Evolutionary conservation across 2,329 filamentous ascomycete genomes (phyloP).

Genomic region (Paraphaeosphaeria minitans): DNA sequence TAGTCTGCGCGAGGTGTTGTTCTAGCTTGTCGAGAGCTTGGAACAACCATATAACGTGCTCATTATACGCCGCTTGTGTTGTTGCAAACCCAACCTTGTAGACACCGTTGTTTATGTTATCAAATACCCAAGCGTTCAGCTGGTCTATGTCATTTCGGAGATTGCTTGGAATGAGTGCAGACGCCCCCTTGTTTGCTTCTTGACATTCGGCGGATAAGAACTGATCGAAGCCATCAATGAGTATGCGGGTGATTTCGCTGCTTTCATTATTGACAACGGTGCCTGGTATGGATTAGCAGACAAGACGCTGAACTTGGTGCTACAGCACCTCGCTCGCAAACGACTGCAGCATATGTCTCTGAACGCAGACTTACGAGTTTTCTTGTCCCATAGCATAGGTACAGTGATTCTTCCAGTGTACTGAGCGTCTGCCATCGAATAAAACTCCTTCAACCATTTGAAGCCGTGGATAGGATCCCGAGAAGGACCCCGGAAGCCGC

Average conservation of each 20-base stretch:
- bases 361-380: constrained; percentile 46
- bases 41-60: constrained; percentile 74
- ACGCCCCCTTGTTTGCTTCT: constrained; percentile 55
- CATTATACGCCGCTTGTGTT: constrained; percentile 80
- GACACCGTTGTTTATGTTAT: constrained; percentile 60
- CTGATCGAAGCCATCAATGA: constrained; percentile 40
- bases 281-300: constrained; percentile 23
- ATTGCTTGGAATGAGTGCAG: constrained; percentile 70
- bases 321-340: background rate
- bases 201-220: constrained; percentile 55
- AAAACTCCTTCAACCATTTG: constrained; percentile 64
- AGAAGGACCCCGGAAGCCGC: constrained; percentile 31
- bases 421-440: constrained; percentile 68
- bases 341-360: background rate
- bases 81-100: constrained; percentile 78
- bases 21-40: constrained; percentile 77
- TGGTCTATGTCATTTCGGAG: constrained; percentile 74
- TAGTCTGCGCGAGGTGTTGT: constrained; percentile 63
- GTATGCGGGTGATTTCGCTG: constrained; percentile 41
- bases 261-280: constrained; percentile 46
- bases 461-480: constrained; percentile 38
- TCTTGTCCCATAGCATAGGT: constrained; percentile 75
- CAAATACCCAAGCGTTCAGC: constrained; percentile 81
- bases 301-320: background rate
- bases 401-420: constrained; percentile 71